Evolutionary conservation across 2,329 filamentous ascomycete genomes (phyloP).

Genomic region (Trichoderma gracile): DNA sequence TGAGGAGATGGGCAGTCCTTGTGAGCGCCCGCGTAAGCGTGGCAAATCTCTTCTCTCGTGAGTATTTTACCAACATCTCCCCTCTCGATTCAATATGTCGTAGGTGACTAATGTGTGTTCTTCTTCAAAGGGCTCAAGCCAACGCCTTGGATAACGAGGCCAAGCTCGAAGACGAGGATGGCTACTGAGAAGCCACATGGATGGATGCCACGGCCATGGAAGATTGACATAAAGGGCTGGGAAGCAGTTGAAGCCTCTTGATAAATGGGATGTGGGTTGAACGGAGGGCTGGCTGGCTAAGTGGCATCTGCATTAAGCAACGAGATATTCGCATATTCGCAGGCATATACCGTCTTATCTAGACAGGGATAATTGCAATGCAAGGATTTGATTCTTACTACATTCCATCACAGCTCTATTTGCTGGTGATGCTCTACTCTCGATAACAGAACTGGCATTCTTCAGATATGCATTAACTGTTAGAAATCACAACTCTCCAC

Average conservation of each 20-base stretch:
- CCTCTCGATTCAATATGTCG: not conserved
- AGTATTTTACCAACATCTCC: not conserved
- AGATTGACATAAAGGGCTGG: not conserved
- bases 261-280: not conserved
- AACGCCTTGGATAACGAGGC: not conserved
- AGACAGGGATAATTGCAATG: not conserved
- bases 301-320: not conserved
- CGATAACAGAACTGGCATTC: too few species aligned
- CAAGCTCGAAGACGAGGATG: not conserved
- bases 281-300: not conserved
- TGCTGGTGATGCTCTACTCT: not conserved
- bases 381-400: not conserved
- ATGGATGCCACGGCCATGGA: not conserved
- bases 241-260: not conserved
- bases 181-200: not conserved
- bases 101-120: not conserved
- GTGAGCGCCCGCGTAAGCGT: conserved; percentile 13
- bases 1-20: not conserved
- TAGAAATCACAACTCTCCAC: too few species aligned
- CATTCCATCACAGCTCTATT: too few species aligned
- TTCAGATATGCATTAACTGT: too few species aligned
- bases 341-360: conserved; percentile 5
- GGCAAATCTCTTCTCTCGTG: conserved; percentile 31
- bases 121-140: not conserved
- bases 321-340: not conserved